Base-by-base conservation (phyloP, 2,329 filamentous ascomycete species). In the Cordyceps tenuipes region DNA sequence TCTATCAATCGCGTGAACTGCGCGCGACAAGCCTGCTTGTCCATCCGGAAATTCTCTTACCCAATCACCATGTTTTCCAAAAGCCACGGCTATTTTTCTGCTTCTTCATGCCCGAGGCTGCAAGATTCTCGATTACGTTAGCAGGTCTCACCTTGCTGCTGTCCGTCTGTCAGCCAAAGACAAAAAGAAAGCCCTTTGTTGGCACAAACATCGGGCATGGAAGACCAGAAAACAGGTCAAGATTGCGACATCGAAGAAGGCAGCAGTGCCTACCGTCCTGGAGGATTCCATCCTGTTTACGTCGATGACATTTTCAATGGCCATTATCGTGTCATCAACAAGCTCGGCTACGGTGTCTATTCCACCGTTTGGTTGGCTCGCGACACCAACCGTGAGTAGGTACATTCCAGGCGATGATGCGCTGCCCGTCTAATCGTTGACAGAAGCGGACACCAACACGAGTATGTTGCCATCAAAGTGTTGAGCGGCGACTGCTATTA, bases 401-500 rank as follows among this genome's bases (percentile, higher is more conserved):
- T 48, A 29, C 3, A 29, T 9, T 10, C 1, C 29, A 15, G 55
- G 23, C 15, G 23, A 53, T 2, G 50, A 60, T 13, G 5, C 6
- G 7, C n/a, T 5, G 15, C 5, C 29, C 19, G 10, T 39, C 44
- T 57, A 57, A 57, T 41, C 29, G 0, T 19, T 31, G 23, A 12
- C 41, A 57, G 53, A 49, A 5, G 31, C 54, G 54, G 31, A 19
- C 54, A 57, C 23, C 19, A 57, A 49, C 54, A 57, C 19, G 13
- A 57, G 47, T 64, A 66, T 39, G 61, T 64, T 12, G 70, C 68
- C 0, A 49, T 72, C 4, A 72, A 72, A 53, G 65, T 71, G 6
- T 62, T 71, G 3, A 64, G 62, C 12, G 62, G 65, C 2, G 59
- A 62, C 12, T 62, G 59, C 31, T 66, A 63, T 23, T 53, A 49